Conservation (phyloP, 139 green algal genomes). For the Picochlorum sp. region DNA sequence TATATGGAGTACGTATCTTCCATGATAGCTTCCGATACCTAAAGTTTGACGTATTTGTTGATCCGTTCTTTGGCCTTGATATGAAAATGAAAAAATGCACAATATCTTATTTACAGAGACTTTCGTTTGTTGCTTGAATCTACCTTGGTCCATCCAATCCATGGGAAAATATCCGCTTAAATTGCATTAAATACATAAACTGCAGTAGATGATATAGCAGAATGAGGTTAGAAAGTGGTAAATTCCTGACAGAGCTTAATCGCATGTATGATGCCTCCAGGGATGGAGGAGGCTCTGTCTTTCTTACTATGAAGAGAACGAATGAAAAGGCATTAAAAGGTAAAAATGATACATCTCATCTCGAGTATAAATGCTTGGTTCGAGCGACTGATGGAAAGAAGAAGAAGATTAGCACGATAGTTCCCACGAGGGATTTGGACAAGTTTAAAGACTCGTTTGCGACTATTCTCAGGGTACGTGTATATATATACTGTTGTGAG, state of each 20-base stretch:
- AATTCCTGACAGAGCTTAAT: conserved; percentile 67
- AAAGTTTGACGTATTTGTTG: no score
- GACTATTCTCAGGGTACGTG: conserved; percentile 51
- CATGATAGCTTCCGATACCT: no score
- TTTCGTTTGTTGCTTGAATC: no score
- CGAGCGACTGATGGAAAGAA: conserved; percentile 68
- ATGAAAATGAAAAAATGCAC: no score
- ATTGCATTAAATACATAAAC: no score
- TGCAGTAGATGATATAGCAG: background rate
- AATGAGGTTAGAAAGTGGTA: conserved; percentile 54
- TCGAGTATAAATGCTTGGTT: conserved; percentile 54
- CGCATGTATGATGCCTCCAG: conserved; percentile 64
- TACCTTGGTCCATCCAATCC: no score
- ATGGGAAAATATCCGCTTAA: no score
- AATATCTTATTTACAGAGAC: no score
- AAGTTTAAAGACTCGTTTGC: conserved; percentile 51
- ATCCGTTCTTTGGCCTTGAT: no score
- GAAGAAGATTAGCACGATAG: conserved; percentile 59
- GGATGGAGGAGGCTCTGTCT: conserved; percentile 37
- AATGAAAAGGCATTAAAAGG: conserved; percentile 18
- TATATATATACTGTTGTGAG: background rate
- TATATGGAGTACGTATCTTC: no score
- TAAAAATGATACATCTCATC: conserved; percentile 16
- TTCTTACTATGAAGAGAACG: conserved; percentile 63
- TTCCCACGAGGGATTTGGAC: conserved; percentile 38